phyloP scores from a whole-genome alignment of 2,329 filamentous ascomycete genomes.

The Aureobasidium sp. region DNA sequence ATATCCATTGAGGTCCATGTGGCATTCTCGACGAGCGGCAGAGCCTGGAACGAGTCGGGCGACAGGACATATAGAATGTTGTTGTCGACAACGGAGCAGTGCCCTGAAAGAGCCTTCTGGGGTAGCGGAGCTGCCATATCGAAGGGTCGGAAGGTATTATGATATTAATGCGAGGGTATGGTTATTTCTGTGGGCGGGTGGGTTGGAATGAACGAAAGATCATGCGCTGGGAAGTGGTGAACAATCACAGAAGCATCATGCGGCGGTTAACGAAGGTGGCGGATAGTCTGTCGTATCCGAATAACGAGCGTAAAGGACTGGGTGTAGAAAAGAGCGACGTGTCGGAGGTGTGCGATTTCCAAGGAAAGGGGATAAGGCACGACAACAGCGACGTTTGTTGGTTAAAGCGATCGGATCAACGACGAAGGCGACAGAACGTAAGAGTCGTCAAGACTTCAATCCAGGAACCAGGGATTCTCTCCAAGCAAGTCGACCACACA shows the following conservation, averaged over 20 bases:
- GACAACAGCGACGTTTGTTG: background rate
- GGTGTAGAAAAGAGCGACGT: slow-evolving; percentile 7
- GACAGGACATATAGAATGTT: slow-evolving; percentile 82
- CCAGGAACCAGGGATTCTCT: background rate
- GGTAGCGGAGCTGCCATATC: slow-evolving; percentile 66
- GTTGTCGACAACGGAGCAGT: slow-evolving; percentile 73
- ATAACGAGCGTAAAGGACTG: background rate
- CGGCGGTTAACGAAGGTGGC: background rate
- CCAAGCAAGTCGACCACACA: background rate
- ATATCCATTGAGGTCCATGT: slow-evolving; percentile 59
- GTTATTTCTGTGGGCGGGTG: background rate
- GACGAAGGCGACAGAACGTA: background rate
- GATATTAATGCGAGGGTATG: slow-evolving; percentile 3
- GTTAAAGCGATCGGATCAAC: background rate
- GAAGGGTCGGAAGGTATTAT: background rate
- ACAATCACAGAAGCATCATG: background rate
- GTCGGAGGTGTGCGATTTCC: background rate
- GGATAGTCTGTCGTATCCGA: background rate
- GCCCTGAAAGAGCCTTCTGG: slow-evolving; percentile 58
- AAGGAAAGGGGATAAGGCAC: background rate
- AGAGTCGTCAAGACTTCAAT: slow-evolving; percentile 8
- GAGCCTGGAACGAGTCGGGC: slow-evolving; percentile 61
- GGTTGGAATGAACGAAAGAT: background rate
- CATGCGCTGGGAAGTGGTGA: background rate
- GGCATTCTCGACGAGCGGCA: slow-evolving; percentile 59